These are phyloP conservation scores for Cytospora piceae DNA, from an alignment of 2,329 filamentous ascomycete genomes.

Conservation along the genomic window DNA sequence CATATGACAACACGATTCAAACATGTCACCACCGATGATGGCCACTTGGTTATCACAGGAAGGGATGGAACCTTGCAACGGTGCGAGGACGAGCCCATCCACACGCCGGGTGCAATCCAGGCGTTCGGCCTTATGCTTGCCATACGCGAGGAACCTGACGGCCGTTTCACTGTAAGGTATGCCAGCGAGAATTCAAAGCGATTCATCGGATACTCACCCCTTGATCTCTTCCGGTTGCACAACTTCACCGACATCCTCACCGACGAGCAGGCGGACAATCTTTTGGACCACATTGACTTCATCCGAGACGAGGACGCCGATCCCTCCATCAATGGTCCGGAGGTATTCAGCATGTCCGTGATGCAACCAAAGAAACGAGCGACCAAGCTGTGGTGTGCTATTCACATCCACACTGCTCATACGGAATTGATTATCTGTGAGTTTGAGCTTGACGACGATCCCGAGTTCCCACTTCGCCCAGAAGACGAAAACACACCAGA, in stretches of 20 bases:
- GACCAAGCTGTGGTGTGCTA: constrained; percentile 83
- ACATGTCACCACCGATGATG: constrained; percentile 74
- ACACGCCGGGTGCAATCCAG: constrained; percentile 81
- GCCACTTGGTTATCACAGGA: constrained; percentile 82
- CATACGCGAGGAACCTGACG: constrained; percentile 70
- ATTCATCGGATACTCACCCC: constrained; percentile 77
- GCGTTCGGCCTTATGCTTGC: constrained; percentile 78
- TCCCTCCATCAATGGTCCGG: constrained; percentile 74
- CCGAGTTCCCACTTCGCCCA: constrained; percentile 68
- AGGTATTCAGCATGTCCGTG: constrained; percentile 81
- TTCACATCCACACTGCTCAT: constrained; percentile 73
- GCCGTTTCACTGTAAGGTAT: constrained; percentile 70
- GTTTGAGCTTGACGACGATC: constrained; percentile 83
- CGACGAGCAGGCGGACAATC: constrained; percentile 81
- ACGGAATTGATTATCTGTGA: constrained; percentile 80
- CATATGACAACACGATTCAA: constrained; percentile 76
- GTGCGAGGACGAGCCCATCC: constrained; percentile 91
- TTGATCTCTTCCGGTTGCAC: constrained; percentile 71
- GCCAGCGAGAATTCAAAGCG: constrained; percentile 80
- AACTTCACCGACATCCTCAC: constrained; percentile 84
- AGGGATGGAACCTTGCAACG: constrained; percentile 73
- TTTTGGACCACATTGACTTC: constrained; percentile 87
- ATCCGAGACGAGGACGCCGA: constrained; percentile 82
- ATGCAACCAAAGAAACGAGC: constrained; percentile 58
- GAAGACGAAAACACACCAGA: constrained; percentile 62